Percentiles rank a stretch among this genome's conserved stretches.
Conservation (phyloP, 169 alveolate genomes). For the Eimeria necatrix region DNA sequence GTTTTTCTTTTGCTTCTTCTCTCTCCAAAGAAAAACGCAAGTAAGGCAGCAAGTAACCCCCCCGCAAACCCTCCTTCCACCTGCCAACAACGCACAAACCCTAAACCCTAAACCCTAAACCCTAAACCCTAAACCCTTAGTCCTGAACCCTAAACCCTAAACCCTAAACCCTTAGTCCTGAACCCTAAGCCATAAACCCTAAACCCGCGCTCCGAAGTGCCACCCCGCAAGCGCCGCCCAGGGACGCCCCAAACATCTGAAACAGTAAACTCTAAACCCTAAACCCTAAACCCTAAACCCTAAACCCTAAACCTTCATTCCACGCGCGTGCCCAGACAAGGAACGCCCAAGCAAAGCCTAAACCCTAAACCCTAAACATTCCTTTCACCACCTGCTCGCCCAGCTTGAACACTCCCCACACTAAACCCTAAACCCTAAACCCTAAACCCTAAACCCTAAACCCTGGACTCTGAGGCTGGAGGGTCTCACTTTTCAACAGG, state of each 20-base stretch:
- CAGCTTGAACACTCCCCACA: background rate
- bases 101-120: background rate
- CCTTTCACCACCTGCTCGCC: too few species aligned
- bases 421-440: background rate
- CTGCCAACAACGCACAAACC: background rate
- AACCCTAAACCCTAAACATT: background rate
- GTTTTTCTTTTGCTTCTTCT: background rate
- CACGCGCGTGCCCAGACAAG: too few species aligned
- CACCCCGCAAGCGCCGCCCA: too few species aligned
- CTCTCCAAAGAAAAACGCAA: conserved; percentile 20
- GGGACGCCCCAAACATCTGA: background rate
- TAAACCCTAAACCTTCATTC: background rate
- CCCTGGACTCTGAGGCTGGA: background rate
- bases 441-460: conserved; percentile 38
- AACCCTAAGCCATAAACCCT: conserved; percentile 14
- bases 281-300: background rate
- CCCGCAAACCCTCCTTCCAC: conserved; percentile 72
- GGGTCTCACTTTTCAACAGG: background rate
- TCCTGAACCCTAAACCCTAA: background rate
- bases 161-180: background rate
- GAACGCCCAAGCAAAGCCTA: background rate
- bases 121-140: background rate
- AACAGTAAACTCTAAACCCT: background rate
- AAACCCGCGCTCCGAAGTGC: too few species aligned
- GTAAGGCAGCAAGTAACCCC: conserved; percentile 49